A percentile compares a stretch with the other conserved stretches of the same genome.
phyloP scores from a whole-genome alignment of 2,329 filamentous ascomycete genomes.

The Delphinella strobiligena region DNA sequence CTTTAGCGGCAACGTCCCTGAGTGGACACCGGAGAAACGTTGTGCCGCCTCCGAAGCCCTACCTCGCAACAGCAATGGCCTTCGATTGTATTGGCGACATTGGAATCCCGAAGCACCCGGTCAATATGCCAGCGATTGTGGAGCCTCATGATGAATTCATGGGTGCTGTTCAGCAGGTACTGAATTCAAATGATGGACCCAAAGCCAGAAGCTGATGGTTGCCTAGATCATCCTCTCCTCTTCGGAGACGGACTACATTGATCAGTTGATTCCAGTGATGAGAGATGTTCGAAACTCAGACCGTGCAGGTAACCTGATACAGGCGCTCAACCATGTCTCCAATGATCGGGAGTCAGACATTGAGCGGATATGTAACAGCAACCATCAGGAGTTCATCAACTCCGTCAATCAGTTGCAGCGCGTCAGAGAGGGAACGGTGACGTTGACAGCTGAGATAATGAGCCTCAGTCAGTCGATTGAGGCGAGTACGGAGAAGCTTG shows the following conservation, averaged over 20 bases:
- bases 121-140: conserved; percentile 25
- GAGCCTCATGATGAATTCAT: conserved; percentile 37
- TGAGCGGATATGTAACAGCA: conserved; percentile 84
- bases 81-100: too few relatives aligned
- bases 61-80: too few relatives aligned
- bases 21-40: too few relatives aligned
- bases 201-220: conserved; percentile 7
- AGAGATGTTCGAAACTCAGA: conserved; percentile 76
- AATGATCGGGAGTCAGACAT: conserved; percentile 83
- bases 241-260: conserved; percentile 85
- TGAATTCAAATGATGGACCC: background rate
- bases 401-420: conserved; percentile 90
- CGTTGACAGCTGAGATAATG: conserved; percentile 80
- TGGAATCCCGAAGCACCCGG: too few relatives aligned
- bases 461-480: conserved; percentile 91
- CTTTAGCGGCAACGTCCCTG: too few relatives aligned
- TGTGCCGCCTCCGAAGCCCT: too few relatives aligned
- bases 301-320: conserved; percentile 59
- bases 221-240: conserved; percentile 79
- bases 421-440: conserved; percentile 81
- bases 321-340: conserved; percentile 70
- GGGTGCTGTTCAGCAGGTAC: conserved; percentile 37
- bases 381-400: conserved; percentile 90
- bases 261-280: conserved; percentile 86
- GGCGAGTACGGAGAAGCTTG: conserved; percentile 83